A percentile compares a stretch with the other conserved stretches of the same genome.
Evolutionary conservation across 495 filamentous ascomycete species (phyloP).

Genomic region (Podospora appendiculata): DNA sequence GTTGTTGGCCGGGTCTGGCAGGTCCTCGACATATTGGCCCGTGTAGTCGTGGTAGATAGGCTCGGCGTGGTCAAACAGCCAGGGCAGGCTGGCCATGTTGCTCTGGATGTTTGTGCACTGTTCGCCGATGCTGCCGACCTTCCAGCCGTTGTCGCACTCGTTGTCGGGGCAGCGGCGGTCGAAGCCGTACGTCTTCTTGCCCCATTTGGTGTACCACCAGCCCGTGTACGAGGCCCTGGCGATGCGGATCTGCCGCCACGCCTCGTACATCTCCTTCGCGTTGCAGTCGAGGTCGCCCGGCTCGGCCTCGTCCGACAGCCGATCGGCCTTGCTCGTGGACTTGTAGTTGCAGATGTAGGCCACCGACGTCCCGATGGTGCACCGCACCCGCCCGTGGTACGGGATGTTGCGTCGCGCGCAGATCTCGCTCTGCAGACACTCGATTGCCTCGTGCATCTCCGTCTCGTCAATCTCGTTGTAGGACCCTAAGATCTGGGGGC

Average conservation of each 20-base stretch:
- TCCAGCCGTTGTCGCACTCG: constrained; percentile 17
- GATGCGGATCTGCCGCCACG: constrained; percentile 12
- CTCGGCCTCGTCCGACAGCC: background rate
- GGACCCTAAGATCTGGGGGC: constrained; percentile 9
- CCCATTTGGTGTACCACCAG: constrained; percentile 7
- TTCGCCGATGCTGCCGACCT: constrained; percentile 2
- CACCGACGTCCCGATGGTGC: constrained; percentile 9
- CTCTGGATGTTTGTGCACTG: constrained; percentile 9
- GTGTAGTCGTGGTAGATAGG: constrained; percentile 1
- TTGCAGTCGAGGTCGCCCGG: constrained; percentile 4
- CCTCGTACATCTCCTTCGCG: constrained; percentile 7
- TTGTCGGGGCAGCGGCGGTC: constrained; percentile 5
- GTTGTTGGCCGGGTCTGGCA: too few species aligned
- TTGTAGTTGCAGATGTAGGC: constrained; percentile 15
- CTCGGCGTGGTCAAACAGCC: constrained; percentile 5
- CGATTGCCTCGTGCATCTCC: constrained; percentile 14
- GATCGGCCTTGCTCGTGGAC: background rate
- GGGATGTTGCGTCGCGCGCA: constrained; percentile 5
- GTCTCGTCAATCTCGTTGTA: constrained; percentile 10
- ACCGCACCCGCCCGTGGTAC: constrained; percentile 7
- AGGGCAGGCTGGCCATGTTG: constrained; percentile 1
- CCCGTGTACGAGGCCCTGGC: constrained; percentile 8
- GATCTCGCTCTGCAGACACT: constrained; percentile 8
- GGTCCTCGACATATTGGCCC: background rate
- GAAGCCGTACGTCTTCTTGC: constrained; percentile 8